These are phyloP conservation scores for Ceratobasidium sp. DNA, from an alignment of 1,284 basidiomycete genomes.

Conservation along the genomic window DNA sequence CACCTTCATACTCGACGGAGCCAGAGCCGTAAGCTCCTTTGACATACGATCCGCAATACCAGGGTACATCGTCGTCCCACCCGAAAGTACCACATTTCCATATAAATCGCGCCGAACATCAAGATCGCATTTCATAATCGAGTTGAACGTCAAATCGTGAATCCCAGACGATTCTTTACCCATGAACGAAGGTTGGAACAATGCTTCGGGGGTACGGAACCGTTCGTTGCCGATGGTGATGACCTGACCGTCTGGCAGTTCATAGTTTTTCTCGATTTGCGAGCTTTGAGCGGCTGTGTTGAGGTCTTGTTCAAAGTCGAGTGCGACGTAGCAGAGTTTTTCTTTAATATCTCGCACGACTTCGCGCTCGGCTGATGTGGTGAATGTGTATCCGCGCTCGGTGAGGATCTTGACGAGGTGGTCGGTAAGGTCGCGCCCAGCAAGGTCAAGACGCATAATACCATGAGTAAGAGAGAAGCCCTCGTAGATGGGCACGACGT, in stretches of 20 bases:
- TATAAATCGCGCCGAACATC: conserved; percentile 63
- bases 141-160: conserved; percentile 78
- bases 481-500: conserved; percentile 78
- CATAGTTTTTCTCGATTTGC: conserved; percentile 75
- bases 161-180: conserved; percentile 74
- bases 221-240: conserved; percentile 78
- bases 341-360: conserved; percentile 79
- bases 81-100: conserved; percentile 75
- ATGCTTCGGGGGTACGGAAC: conserved; percentile 74
- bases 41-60: conserved; percentile 77
- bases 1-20: conserved; percentile 72
- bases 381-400: conserved; percentile 76
- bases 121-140: conserved; percentile 78
- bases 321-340: conserved; percentile 76
- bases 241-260: conserved; percentile 76
- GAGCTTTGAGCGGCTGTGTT: conserved; percentile 73
- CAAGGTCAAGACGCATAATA: conserved; percentile 73
- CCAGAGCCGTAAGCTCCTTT: conserved; percentile 75
- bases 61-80: conserved; percentile 76
- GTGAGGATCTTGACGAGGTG: conserved; percentile 75
- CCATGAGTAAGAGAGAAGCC: conserved; percentile 76
- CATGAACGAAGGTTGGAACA: conserved; percentile 75
- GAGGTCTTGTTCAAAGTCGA: conserved; percentile 78
- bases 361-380: conserved; percentile 72
- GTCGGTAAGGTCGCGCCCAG: conserved; percentile 74